Conservation (phyloP, 331 rosid genomes). For the Quercus tomentella region DNA sequence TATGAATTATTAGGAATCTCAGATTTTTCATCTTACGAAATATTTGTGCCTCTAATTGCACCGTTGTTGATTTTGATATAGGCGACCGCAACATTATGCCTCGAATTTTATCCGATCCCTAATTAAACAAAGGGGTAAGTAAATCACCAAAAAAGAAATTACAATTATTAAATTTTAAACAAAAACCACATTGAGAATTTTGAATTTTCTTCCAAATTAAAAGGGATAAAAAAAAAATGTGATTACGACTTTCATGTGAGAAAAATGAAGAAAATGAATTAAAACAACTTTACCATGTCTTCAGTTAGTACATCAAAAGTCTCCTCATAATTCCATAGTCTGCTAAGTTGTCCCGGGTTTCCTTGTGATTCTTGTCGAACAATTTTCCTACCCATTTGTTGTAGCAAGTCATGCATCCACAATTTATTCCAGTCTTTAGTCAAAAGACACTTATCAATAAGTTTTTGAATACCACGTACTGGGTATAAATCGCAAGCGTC, state of each 20-base stretch:
- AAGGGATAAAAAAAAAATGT: neutral
- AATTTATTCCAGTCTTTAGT: neutral
- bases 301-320: constrained; percentile 19
- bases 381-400: constrained; percentile 33
- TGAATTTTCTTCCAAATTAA: neutral
- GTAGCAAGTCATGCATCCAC: constrained; percentile 31
- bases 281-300: constrained; percentile 1
- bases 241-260: neutral
- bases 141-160: neutral
- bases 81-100: constrained; percentile 27
- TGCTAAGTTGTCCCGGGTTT: constrained; percentile 24
- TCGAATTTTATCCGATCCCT: constrained; percentile 26
- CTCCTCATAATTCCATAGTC: constrained; percentile 29
- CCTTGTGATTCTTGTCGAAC: constrained; percentile 12
- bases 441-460: constrained; percentile 24
- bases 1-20: constrained; percentile 15
- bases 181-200: neutral
- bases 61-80: constrained; percentile 3
- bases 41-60: constrained; percentile 1
- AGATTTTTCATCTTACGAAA: constrained; percentile 31
- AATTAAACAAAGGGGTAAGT: neutral
- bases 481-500: constrained; percentile 23
- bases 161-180: neutral
- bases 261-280: neutral
- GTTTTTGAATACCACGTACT: constrained; percentile 10